These are phyloP conservation scores for Stagonosporopsis tanaceti DNA, from an alignment of 2,329 filamentous ascomycete genomes.

Conservation along the genomic window DNA sequence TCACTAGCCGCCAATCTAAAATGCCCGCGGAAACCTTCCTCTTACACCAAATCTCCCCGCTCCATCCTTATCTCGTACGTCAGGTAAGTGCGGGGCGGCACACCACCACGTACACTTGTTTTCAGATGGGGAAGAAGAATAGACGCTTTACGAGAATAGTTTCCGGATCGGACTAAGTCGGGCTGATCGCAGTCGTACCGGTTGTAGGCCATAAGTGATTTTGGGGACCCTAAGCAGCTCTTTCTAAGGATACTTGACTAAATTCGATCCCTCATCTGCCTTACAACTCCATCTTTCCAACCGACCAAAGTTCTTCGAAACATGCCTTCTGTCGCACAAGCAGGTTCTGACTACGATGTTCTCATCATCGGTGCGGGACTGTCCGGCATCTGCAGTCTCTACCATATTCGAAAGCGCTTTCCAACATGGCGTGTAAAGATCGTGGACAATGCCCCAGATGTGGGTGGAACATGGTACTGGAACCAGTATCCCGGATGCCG, in stretches of 20 bases:
- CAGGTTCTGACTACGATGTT: conserved; percentile 20
- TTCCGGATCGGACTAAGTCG: neutral
- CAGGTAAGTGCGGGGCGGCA: conserved; percentile 1
- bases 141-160: neutral
- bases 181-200: neutral
- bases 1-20: neutral
- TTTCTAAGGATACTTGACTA: neutral
- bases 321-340: conserved; percentile 5
- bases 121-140: neutral
- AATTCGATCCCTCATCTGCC: too few species aligned
- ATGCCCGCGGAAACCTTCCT: conserved; percentile 10
- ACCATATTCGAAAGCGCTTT: conserved; percentile 10
- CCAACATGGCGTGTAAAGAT: conserved; percentile 6
- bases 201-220: neutral
- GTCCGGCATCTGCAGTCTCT: conserved; percentile 43
- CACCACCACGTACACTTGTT: neutral
- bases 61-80: conserved; percentile 4
- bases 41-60: conserved; percentile 3
- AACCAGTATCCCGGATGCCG: conserved; percentile 58
- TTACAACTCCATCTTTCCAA: neutral
- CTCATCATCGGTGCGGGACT: conserved; percentile 44
- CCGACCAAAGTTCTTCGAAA: neutral
- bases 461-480: conserved; percentile 36
- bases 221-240: neutral
- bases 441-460: conserved; percentile 7